Base-by-base conservation (phyloP, 2,329 filamentous ascomycete species). In the Ceratocystis destructans region DNA sequence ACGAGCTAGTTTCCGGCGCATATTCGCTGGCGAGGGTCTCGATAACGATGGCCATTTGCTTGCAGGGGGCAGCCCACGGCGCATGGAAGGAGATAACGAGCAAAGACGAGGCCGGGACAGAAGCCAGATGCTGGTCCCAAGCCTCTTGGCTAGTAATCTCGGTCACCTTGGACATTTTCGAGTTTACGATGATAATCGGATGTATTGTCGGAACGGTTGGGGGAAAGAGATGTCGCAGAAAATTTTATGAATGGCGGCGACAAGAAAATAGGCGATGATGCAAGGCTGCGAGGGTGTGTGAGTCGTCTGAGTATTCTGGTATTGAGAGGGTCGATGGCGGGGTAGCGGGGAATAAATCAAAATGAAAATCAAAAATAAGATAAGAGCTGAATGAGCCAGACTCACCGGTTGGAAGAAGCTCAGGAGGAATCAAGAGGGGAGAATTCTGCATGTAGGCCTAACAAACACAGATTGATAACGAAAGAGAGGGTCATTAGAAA, bases 1-100 rank as follows among this genome's bases (percentile, higher is more conserved):
- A 99, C 71, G 85, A 85, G 71, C 92, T 88, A 66, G 81, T 79
- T 70, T 83, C 80, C 72, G 83, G 80, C 69, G 90, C 85, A 77
- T 96, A 96, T 75, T 92, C 90, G 73, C 86, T 85, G 70, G 93
- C 92, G 70, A 99, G 88, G 25, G 90, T 88, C 73, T 84, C 82
- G 70, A 99, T 84, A 71, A 97, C 88, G 63, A 86, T 88, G 71
- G 84, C 85, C 92, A 97, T 97, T 77, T 96, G 91, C 69, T 89
- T 86, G 80, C 94, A 97, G 59, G 94, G 94, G 68, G 91, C 91
- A 37, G 94, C 94, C 94, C 94, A 99, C 70, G 92, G 89, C 22
- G 94, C 91, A 76, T 97, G 89, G 81, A 99, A 99, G 75, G 92
- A 96, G 73, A 96, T 84, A 73, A 96, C 82, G 69, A 93, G 81